These are phyloP conservation scores for Lepraria neglecta DNA, from an alignment of 495 filamentous ascomycete genomes.

Conservation along the genomic window DNA sequence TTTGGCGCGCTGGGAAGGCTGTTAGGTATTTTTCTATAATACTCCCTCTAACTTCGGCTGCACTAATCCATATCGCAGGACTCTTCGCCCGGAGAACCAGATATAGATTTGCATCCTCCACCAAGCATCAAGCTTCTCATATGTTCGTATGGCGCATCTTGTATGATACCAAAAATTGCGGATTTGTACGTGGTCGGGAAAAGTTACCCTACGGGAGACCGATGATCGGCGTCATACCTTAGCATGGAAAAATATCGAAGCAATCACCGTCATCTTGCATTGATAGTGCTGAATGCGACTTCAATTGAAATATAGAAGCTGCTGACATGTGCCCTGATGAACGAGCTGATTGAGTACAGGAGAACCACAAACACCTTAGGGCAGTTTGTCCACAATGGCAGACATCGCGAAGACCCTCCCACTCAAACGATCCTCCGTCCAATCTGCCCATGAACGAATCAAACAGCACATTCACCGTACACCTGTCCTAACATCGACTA, in stretches of 20 bases:
- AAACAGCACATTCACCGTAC: slow-evolving; percentile 72
- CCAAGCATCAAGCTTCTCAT: slow-evolving; percentile 2
- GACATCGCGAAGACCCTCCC: slow-evolving; percentile 46
- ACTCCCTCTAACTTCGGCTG: slow-evolving; percentile 14
- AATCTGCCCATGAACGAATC: slow-evolving; percentile 65
- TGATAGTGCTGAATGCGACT: neutral
- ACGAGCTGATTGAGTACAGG: neutral
- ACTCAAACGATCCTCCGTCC: slow-evolving; percentile 62
- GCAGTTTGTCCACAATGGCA: slow-evolving; percentile 36
- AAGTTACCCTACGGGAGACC: slow-evolving; percentile 9
- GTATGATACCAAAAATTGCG: slow-evolving; percentile 15
- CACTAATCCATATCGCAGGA: slow-evolving; percentile 39
- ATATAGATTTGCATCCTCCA: slow-evolving; percentile 48
- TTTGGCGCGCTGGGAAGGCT: slow-evolving; percentile 98
- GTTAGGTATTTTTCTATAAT: slow-evolving; percentile 54
- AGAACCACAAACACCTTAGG: neutral
- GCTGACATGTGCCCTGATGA: neutral
- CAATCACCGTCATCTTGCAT: neutral
- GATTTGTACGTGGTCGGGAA: neutral
- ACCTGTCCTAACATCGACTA: slow-evolving; percentile 69
- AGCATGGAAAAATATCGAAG: neutral
- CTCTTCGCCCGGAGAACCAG: slow-evolving; percentile 89
- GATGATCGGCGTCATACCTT: slow-evolving; percentile 17
- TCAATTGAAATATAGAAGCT: neutral
- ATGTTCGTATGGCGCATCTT: slow-evolving; percentile 6